These are phyloP conservation scores for Eutypella sp. DNA, from an alignment of 2,329 filamentous ascomycete species.

Conservation along the genomic window DNA sequence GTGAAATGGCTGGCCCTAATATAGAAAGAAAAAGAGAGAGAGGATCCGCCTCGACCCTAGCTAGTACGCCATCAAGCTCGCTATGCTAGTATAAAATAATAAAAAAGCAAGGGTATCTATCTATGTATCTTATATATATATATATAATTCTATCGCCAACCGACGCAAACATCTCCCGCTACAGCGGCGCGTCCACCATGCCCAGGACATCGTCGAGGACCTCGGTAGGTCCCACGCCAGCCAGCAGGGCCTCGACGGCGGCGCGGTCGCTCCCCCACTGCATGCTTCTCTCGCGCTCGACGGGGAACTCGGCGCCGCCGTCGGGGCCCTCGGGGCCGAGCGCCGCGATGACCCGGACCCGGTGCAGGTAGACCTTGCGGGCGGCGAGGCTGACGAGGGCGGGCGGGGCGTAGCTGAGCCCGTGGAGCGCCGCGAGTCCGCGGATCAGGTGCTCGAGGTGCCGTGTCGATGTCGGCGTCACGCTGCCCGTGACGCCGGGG, in stretches of 20 bases:
- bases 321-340: too few relatives aligned
- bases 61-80: too few relatives aligned
- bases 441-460: constrained; percentile 67
- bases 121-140: background rate
- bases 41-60: too few relatives aligned
- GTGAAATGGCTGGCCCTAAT: too few relatives aligned
- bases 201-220: constrained; percentile 61
- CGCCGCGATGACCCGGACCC: constrained; percentile 71
- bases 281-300: constrained; percentile 76
- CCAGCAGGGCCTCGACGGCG: constrained; percentile 63
- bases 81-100: background rate
- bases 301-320: background rate
- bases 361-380: constrained; percentile 83
- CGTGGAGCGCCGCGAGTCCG: constrained; percentile 77
- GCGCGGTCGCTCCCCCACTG: constrained; percentile 83
- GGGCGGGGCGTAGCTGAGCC: constrained; percentile 75
- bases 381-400: constrained; percentile 78
- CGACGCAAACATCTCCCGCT: constrained; percentile 6
- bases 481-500: constrained; percentile 59
- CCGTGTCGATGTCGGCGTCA: constrained; percentile 72
- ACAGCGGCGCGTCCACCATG: constrained; percentile 52
- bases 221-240: constrained; percentile 55
- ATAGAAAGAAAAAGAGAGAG: too few relatives aligned
- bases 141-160: background rate
- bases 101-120: background rate